Evolutionary conservation across 2,329 filamentous ascomycete genomes (phyloP), one percentile per base, ranked within the genome.

Genomic region (Cercospora janseana): DNA sequence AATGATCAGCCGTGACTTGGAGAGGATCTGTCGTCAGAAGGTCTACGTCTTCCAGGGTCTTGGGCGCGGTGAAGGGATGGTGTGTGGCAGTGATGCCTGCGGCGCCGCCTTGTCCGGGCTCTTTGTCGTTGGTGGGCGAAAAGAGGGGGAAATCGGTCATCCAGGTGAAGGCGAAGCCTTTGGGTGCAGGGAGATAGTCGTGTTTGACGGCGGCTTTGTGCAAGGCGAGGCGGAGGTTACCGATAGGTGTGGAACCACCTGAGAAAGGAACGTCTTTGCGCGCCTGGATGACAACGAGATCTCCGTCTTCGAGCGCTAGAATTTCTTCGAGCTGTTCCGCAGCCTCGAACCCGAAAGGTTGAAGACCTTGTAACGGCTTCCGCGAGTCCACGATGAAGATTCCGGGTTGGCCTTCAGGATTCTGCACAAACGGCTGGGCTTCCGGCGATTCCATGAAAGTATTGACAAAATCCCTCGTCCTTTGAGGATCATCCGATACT

Each of bases 51-150:
- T 75, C 72, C n/a, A 64, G 40, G 0, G 81, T 81, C 27, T 87
- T 81, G 0, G 93, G 93, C 0, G 93, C 88, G 0, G 93, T 98
- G 70, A 98, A 98, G 0, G 93, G 93, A 67, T 98, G 93, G 65
- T 98, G 93, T 0, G 91, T 95, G 1, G 92, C 85, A 7, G 85
- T 82, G 62, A 97, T 83, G 4, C 91, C 90, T 0, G 90, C 82
- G 1, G 76, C 69, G 13, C 90, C 90, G 46, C 88, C 89, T 71
- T 97, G 91, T 2, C 89, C 89, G 0, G 87, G 87, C 38, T 87
- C 75, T 6, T 71, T 70, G 43, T 79, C 82, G 45, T 79, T 79
- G 7, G 72, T 72, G 0, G 85, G 88, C 1, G 89, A 90, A 72
- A 98, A 98, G 62, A 98, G 82, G 9, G 93, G 93, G 66, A 98